Evolutionary conservation across 1,284 basidiomycete species (phyloP), one percentile per base, ranked within the genome.

Genomic region (Grifola frondosa): DNA sequence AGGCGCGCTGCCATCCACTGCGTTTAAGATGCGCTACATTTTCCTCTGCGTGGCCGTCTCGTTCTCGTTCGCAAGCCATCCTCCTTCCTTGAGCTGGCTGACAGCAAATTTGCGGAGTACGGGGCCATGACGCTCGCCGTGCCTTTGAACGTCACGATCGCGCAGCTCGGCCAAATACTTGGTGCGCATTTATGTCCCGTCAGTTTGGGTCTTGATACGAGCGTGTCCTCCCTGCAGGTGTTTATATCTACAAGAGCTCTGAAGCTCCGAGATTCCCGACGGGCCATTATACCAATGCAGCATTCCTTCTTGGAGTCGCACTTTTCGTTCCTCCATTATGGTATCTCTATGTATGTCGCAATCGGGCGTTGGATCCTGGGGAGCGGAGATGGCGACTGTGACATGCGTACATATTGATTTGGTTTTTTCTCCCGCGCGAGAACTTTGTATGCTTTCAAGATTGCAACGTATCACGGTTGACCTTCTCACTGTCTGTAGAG

Each of bases 171-270:
- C 5, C 66, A 68, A 48, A 67, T 68, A 40, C 58, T 58, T 44
- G 55, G 55, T 55, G 30, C 29, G 48, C 28, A 31, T 33, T 30
- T 21, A 17, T 5, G 28, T n/a, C 25, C n/a, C n/a, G n/a, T n/a
- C n/a, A n/a, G n/a, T n/a, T n/a, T n/a, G n/a, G 22, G 16, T 22
- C 30, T 20, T 38, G 25, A 29, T 30, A 25, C 32, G 5, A n/a
- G 6, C 36, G 6, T 13, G n/a, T 30, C 13, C 8, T 33, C 9
- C 19, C 20, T 36, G 36, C 39, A 49, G 66, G 67, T 8, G 57
- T 66, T 17, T 68, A 63, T 57, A 67, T 69, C n/a, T 69, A 67
- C 57, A 68, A 65, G 50, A 53, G 61, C 13, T 42, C 51, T 17
- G 62, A 68, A 49, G 57, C 57, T 1, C 52, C 52, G 5, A 55